phyloP scores from a whole-genome alignment of 1,284 basidiomycete genomes.

The Chalciporus piperatoides region DNA sequence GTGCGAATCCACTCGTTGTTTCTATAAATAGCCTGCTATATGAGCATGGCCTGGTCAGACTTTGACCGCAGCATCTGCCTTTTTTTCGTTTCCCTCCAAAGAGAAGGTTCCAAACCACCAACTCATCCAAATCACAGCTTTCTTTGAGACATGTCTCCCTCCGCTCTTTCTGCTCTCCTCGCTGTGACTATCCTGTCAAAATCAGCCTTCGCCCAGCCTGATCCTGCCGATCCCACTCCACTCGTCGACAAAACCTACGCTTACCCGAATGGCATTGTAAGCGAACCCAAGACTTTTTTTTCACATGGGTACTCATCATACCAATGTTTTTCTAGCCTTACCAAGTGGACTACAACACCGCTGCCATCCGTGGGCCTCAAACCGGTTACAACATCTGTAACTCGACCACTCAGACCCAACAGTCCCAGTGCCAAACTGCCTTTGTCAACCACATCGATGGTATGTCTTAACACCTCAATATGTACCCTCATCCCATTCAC shows the following conservation, averaged over 20 bases:
- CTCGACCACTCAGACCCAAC: conserved; percentile 42
- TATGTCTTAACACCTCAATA: conserved; percentile 8
- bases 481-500: background rate
- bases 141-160: conserved; percentile 41
- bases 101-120: background rate
- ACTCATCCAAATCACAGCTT: too few species aligned
- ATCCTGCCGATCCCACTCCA: conserved; percentile 41
- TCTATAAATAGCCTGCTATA: background rate
- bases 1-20: background rate
- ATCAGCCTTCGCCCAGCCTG: conserved; percentile 34
- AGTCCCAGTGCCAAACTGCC: conserved; percentile 43
- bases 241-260: conserved; percentile 49
- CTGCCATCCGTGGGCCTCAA: conserved; percentile 41
- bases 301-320: background rate
- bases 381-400: conserved; percentile 46
- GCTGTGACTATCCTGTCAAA: conserved; percentile 35
- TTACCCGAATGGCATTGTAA: conserved; percentile 47
- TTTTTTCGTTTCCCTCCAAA: background rate
- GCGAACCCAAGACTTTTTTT: conserved; percentile 16
- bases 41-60: background rate
- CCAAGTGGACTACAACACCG: conserved; percentile 45
- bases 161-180: conserved; percentile 40
- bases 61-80: background rate
- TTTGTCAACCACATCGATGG: conserved; percentile 34
- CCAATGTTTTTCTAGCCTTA: conserved; percentile 26